A percentile compares a stretch with the other conserved stretches of the same genome.
phyloP scores from a whole-genome alignment of 345 rosid genomes.

The Mercurialis annua region DNA sequence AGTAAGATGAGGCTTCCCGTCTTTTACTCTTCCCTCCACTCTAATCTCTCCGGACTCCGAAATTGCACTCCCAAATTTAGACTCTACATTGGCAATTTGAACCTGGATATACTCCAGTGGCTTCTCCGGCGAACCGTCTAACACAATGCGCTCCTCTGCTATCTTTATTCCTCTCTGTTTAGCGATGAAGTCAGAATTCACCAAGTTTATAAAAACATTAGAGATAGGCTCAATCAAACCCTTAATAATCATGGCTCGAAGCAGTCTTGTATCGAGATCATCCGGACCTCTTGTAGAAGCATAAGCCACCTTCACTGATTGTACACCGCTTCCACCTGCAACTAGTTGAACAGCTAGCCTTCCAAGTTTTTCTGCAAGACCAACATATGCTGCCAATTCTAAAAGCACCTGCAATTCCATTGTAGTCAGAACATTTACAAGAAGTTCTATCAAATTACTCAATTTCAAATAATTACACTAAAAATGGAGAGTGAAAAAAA shows the following conservation, averaged over 20 bases:
- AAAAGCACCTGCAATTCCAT: slow-evolving; percentile 16
- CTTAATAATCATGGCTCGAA: slow-evolving; percentile 27
- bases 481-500: background rate
- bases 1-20: slow-evolving; percentile 23
- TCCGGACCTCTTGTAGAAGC: slow-evolving; percentile 24
- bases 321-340: slow-evolving; percentile 23
- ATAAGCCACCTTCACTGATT: slow-evolving; percentile 19
- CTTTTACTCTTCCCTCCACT: slow-evolving; percentile 27
- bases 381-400: slow-evolving; percentile 26
- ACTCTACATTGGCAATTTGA: slow-evolving; percentile 27
- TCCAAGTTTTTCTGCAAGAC: slow-evolving; percentile 26
- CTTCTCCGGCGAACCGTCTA: slow-evolving; percentile 23
- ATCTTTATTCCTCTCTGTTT: slow-evolving; percentile 27
- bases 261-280: slow-evolving; percentile 23
- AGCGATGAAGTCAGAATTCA: slow-evolving; percentile 29
- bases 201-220: slow-evolving; percentile 22
- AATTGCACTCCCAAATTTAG: slow-evolving; percentile 25
- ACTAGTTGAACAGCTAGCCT: slow-evolving; percentile 26
- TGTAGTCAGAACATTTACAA: too few species aligned
- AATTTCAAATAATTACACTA: too few species aligned
- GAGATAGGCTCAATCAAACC: slow-evolving; percentile 28
- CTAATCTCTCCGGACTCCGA: slow-evolving; percentile 25
- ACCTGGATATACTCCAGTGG: slow-evolving; percentile 26
- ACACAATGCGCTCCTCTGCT: slow-evolving; percentile 16
- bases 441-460: too few species aligned